phyloP scores from a whole-genome alignment of 1,139 yeast species.

The Pichia sp. region DNA sequence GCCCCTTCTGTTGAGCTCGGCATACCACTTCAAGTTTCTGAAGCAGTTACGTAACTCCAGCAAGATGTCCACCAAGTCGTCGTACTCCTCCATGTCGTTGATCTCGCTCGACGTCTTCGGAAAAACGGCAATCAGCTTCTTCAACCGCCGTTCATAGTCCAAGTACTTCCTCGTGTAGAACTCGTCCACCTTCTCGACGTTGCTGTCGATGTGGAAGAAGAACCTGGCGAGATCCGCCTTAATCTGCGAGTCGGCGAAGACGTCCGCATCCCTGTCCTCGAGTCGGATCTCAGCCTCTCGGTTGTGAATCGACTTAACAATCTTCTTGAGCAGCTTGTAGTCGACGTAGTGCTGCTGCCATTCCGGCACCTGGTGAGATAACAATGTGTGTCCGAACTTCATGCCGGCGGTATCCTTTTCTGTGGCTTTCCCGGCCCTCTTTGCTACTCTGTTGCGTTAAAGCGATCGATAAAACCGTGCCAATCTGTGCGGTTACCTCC shows the following conservation, averaged over 20 bases:
- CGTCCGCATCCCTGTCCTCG: slow-evolving; percentile 19
- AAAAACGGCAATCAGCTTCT: slow-evolving; percentile 38
- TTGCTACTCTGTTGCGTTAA: background rate
- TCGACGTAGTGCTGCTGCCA: slow-evolving; percentile 80
- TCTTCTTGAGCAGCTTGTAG: slow-evolving; percentile 79
- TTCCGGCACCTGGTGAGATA: slow-evolving; percentile 88
- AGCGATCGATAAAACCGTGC: background rate
- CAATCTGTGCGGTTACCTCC: background rate
- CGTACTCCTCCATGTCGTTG: slow-evolving; percentile 62
- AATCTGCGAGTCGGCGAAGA: slow-evolving; percentile 37
- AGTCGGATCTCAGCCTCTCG: slow-evolving; percentile 30
- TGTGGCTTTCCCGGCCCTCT: background rate
- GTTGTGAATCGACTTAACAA: slow-evolving; percentile 52
- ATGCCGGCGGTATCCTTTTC: slow-evolving; percentile 32
- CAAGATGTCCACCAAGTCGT: slow-evolving; percentile 71
- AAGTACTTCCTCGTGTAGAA: slow-evolving; percentile 69
- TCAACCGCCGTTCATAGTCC: slow-evolving; percentile 70
- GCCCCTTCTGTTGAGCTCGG: slow-evolving; percentile 88
- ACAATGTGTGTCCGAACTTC: slow-evolving; percentile 83
- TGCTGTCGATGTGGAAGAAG: slow-evolving; percentile 75
- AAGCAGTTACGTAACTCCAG: slow-evolving; percentile 74
- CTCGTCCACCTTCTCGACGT: slow-evolving; percentile 74
- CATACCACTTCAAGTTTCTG: slow-evolving; percentile 87
- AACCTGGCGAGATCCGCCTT: slow-evolving; percentile 54
- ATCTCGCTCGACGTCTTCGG: slow-evolving; percentile 18